Base-by-base conservation (phyloP, 2,329 filamentous ascomycete species). In the Xylariomycetidae sp. region DNA sequence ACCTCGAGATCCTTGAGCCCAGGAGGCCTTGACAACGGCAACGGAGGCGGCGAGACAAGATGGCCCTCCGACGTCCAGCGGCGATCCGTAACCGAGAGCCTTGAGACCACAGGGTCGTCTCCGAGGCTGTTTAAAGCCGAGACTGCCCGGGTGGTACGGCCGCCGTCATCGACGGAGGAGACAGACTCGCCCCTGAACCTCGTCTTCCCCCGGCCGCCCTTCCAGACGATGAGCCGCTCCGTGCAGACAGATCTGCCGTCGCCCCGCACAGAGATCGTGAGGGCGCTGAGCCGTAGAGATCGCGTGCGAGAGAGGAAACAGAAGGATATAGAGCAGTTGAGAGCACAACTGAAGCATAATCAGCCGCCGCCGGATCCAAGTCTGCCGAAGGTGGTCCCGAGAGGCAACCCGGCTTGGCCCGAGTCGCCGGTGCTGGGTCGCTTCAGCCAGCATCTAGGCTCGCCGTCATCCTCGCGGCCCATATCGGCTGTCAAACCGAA, bases 71-170 rank as follows among this genome's bases (percentile, higher is more conserved):
- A n/a, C n/a, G n/a, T 13, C 18, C 20, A 40, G 5, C 49, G 49
- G 5, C 36, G 31, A 4, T 62, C 57, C 8, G 48, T 58, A 9
- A 46, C 54, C 6, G 54, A 57, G 16, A 62, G 59, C 38, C 42
- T 62, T 15, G 40, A 48, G n/a, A 57, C 56, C 4, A 51, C 48
- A 10, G 50, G 46, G 15, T 59, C 52, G 2, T 58, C 58, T 9
- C 54, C 57, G 2, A 49, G 53, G n/a, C 27, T 57, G 2, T 41
- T 53, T 5, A 54, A 55, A 34, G 58, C 58, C n/a, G 47, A 51
- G 34, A 54, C 55, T 3, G 55, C 57, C 6, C 51, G 43, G 18
- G 53, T 56, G 7, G 44, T 53, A 3, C 47, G 46, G 4, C 41
- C 49, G 2, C 40, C 41, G 20, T 42, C 41, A 9, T 30, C 16